Base-by-base conservation (phyloP, 495 filamentous ascomycete species). In the Sabuloglossum arenarium region DNA sequence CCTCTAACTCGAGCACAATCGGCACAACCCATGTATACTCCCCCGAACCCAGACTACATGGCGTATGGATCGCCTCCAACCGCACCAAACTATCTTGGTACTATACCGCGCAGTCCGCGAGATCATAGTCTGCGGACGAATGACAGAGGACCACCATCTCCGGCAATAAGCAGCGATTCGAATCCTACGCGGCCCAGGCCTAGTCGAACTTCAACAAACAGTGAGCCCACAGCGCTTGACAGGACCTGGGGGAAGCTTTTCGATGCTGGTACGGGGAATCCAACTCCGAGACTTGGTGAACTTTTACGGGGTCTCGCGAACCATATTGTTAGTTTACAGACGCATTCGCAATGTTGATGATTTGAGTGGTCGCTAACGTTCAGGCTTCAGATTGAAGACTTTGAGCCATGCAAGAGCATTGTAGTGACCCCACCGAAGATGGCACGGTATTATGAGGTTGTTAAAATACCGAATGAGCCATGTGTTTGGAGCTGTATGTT, bases 381-480 rank as follows among this genome's bases (percentile, higher is more conserved):
- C 19, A 6, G n/a, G 10, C 24, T 60, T 10, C 28, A 88, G 82
- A 87, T 93, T 64, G 80, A 87, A 46, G 78, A 88, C 56, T 86
- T 85, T 62, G 69, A 79, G 23, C 85, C 88, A 0, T 74, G 73
- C 37, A 79, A 81, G 31, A 86, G 76, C 42, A 72, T 91, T 42
- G 85, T 94, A n/a, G 77, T 95, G 30, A 79, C 82, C 0, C 85
- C 87, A 1, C 70, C 77, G 6, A 94, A 95, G 68, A 77, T 96
- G 73, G 74, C 79, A 14, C 73, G 77, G 53, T 89, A 90, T 58
- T 95, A 94, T 63, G 69, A 75, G 23, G 79, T 74, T 54, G 79
- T 83, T 56, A 65, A 71, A 51, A 62, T 90, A 3, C 60, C 76
- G 0, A 66, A 73, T 28, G 88, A 94, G 63, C 67, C 69, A 37